phyloP scores from a whole-genome alignment of 371 early-diverging fungal species.

The Mycotypha africana region DNA sequence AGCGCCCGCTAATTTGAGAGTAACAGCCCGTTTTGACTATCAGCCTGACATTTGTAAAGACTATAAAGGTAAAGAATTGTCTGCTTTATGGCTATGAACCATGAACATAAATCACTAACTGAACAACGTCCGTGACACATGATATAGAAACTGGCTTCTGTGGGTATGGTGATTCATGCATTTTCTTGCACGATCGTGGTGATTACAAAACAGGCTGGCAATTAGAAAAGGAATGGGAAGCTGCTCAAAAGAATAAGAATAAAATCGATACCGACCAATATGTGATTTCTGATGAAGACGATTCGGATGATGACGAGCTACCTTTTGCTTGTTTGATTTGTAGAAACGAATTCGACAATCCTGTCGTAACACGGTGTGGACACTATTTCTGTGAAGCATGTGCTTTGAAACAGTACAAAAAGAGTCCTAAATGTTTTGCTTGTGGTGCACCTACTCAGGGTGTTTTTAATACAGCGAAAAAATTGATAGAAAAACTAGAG shows the following conservation, averaged over 20 bases:
- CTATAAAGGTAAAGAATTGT: conserved; percentile 74
- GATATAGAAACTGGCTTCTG: conserved; percentile 89
- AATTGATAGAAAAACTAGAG: conserved; percentile 63
- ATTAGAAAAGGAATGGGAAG: conserved; percentile 93
- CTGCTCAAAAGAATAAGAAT: conserved; percentile 62
- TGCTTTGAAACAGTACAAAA: conserved; percentile 75
- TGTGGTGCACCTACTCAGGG: conserved; percentile 86
- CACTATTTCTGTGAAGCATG: conserved; percentile 97
- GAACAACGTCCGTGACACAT: too few species aligned
- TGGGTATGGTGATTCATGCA: conserved; percentile 96
- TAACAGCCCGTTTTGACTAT: conserved; percentile 90
- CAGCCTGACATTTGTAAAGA: conserved; percentile 98
- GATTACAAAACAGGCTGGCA: conserved; percentile 97
- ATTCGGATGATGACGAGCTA: conserved; percentile 56
- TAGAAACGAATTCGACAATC: conserved; percentile 76
- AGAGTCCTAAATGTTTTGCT: conserved; percentile 87
- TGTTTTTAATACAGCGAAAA: conserved; percentile 80
- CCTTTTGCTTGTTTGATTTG: conserved; percentile 96
- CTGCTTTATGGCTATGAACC: too few species aligned
- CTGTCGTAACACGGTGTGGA: conserved; percentile 88
- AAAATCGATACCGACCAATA: conserved; percentile 42
- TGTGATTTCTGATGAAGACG: conserved; percentile 40
- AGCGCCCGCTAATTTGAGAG: conserved; percentile 80
- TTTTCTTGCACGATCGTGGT: conserved; percentile 95
- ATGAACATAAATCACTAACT: too few species aligned